Evolutionary conservation across 805 yeast species (phyloP).

Genomic region (Cyberlindnera xylosilytica): DNA sequence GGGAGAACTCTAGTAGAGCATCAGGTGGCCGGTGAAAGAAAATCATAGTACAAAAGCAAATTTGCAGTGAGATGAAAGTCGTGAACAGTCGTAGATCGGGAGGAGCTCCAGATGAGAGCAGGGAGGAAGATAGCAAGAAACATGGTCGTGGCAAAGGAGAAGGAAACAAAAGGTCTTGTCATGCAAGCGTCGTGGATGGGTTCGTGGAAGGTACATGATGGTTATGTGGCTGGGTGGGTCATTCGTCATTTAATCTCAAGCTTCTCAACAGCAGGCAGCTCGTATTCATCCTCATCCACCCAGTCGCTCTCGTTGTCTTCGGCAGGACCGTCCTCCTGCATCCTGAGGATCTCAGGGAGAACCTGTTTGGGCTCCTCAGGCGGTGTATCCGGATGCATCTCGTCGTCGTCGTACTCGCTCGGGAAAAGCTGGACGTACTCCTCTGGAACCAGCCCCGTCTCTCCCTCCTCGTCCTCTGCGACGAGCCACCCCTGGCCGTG

Average conservation of each 20-base stretch:
- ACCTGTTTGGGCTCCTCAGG: conserved; percentile 5
- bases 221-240: too few species aligned
- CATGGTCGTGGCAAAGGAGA: background rate
- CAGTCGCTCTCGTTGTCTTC: conserved; percentile 17
- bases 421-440: conserved; percentile 69
- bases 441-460: conserved; percentile 92
- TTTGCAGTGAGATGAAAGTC: background rate
- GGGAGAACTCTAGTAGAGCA: too few species aligned
- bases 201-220: too few species aligned
- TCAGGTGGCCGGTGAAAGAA: too few species aligned
- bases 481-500: conserved; percentile 99
- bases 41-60: background rate
- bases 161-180: too few species aligned
- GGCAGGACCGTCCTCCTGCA: conserved; percentile 8
- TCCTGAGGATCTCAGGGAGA: background rate
- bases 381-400: background rate
- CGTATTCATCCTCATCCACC: conserved; percentile 32
- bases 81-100: background rate
- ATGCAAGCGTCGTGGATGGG: too few species aligned
- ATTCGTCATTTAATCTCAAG: conserved; percentile 11
- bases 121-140: background rate
- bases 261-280: conserved; percentile 12
- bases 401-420: conserved; percentile 2
- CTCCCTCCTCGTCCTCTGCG: conserved; percentile 71
- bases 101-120: background rate